Evolutionary conservation across 345 rosid species (phyloP), one percentile per base, ranked within the genome.

Genomic region (Ailanthus altissimus): DNA sequence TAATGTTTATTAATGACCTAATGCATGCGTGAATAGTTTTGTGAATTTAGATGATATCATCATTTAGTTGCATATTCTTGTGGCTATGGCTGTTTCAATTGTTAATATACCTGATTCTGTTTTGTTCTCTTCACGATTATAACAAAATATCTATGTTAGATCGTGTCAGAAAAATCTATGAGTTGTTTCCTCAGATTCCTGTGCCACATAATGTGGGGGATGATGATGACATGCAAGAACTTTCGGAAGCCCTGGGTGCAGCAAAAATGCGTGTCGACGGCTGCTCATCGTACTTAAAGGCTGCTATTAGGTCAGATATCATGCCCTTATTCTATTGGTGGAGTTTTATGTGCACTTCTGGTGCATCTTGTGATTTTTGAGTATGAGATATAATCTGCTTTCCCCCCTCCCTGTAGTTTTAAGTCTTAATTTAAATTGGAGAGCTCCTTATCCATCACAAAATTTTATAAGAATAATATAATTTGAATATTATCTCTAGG

Each of bases 261-360:
- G 97, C 99, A 69, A 94, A 95, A 87, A 85, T 85, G 58, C 91
- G 93, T 21, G 94, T 93, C 1, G 95, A 96, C 32, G 82, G 92
- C 76, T 90, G 97, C 86, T 79, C 91, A 67, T 87, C 99, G 5
- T 94, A 91, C 87, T 81, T 96, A 85, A 92, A 82, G 89, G 93
- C 94, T 83, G 97, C 99, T 79, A 83, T 92, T 54, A 96, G 77
- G 98, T 96, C 80, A 87, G 92, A 77, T 56, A 28, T 36, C 28
- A 1, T 57, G 42, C 47, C 14, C 81, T 50, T 77, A 7, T 25
- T 54, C 11, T 57, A 13, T 38, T 49, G 42, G 21, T 74, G 46
- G 49, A 66, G 3, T 50, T 58, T 18, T 59, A 45, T 65, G 49
- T 6, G 13, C 61, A 49, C n/a, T 61, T 74, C 16, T 8, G 42